Base-by-base conservation (phyloP, 805 yeast genomes). In the Saturnispora zaruensis region DNA sequence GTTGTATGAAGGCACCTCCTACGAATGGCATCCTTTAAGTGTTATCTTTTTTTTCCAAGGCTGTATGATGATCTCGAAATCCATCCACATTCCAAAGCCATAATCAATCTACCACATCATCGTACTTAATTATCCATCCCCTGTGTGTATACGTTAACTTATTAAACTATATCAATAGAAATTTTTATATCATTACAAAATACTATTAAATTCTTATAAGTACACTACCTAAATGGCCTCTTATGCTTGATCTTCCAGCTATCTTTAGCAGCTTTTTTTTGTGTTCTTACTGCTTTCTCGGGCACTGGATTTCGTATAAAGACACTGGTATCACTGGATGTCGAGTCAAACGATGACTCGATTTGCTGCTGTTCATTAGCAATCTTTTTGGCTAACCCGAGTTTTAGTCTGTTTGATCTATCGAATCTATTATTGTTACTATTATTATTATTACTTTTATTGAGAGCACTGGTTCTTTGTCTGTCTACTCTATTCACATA, bases 51-150 rank as follows among this genome's bases (percentile, higher is more conserved):
- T 81, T 53, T 43, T 84, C 14, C 93, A 87, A 55, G 99, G 99
- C 7, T 85, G 91, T 66, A 84, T 86, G 49, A 89, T 90, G 81
- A 87, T 93, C 53, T 83, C 95, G 51, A 93, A 93, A 73, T 82
- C 91, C 51, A 74, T 93, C 55, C 87, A 84, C 60, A 86, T 93
- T 58, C 97, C 97, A 55, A 93, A 93, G 66, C 87, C 91, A n/a
- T 53, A 43, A 28, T 36, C 8, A 28, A 11, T 28, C 4, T 28
- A 11, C 13, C 32, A 28, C 13, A 28, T 28, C 32, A 28, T 11
- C 13, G 9, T 28, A 28, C n/a, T 28, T 14, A 14, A 28, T 28
- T 9, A 4, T 28, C 32, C 32, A 11, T 28, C 14, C 13, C n/a
- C 13, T 36, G 40, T 36, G 18, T 36, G 44, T 37, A 23, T 36